Evolutionary conservation across 2,329 filamentous ascomycete genomes (phyloP).

Genomic region (Neoscytalidium dimidiatum): DNA sequence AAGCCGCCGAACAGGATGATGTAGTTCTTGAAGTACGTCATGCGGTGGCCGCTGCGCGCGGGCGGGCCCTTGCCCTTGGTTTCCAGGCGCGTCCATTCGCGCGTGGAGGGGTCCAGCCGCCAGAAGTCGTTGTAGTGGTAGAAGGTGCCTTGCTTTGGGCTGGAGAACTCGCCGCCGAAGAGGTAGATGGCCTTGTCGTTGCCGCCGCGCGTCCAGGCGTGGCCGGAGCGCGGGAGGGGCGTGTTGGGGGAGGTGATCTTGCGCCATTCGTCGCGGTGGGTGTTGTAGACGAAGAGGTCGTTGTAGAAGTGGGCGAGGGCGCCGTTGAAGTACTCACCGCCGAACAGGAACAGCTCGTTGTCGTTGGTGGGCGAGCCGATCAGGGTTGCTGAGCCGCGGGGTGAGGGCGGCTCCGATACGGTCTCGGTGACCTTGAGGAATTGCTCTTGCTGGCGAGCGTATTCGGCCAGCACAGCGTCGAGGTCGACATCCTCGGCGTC

Average conservation of each 20-base stretch:
- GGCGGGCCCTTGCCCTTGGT: slow-evolving; percentile 75
- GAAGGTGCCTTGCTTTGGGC: slow-evolving; percentile 95
- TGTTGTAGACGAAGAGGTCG: slow-evolving; percentile 69
- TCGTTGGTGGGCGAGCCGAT: slow-evolving; percentile 82
- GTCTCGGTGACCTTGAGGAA: slow-evolving; percentile 92
- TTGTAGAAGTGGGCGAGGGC: slow-evolving; percentile 74
- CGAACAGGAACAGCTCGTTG: slow-evolving; percentile 88
- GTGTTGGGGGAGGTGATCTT: slow-evolving; percentile 88
- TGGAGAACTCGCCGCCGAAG: slow-evolving; percentile 95
- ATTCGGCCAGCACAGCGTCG: slow-evolving; percentile 89
- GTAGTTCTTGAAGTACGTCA: slow-evolving; percentile 97
- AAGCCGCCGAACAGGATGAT: slow-evolving; percentile 95
- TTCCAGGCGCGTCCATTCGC: slow-evolving; percentile 92
- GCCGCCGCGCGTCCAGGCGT: slow-evolving; percentile 90
- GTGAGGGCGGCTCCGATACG: slow-evolving; percentile 69
- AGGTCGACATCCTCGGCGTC: slow-evolving; percentile 92
- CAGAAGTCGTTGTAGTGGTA: slow-evolving; percentile 99
- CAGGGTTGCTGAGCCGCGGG: slow-evolving; percentile 78
- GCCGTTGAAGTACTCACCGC: slow-evolving; percentile 95
- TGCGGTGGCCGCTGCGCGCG: slow-evolving; percentile 86
- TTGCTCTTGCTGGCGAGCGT: slow-evolving; percentile 85
- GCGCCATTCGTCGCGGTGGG: slow-evolving; percentile 87
- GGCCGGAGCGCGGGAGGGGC: slow-evolving; percentile 85
- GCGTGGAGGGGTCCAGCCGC: slow-evolving; percentile 77
- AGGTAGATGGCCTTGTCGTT: slow-evolving; percentile 86